These are phyloP conservation scores for Russula sp. DNA, from an alignment of 768 basidiomycete species.

Conservation along the genomic window DNA sequence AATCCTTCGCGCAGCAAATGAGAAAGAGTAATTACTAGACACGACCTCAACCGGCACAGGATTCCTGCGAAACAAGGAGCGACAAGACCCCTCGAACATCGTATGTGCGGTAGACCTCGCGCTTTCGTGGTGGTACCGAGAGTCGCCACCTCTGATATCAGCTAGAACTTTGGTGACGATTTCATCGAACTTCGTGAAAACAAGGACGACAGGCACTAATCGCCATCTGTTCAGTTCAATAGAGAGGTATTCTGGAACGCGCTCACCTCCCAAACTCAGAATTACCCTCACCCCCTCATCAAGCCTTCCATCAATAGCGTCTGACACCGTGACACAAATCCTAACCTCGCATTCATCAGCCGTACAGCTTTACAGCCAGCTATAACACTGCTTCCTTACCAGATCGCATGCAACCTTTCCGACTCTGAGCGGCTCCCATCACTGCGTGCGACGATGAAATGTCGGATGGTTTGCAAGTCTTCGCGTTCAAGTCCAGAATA, in stretches of 20 bases:
- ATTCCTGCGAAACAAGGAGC: not conserved
- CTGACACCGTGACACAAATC: slow-evolving; percentile 3
- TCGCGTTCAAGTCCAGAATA: not conserved
- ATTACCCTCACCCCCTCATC: not conserved
- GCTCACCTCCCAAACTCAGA: not conserved
- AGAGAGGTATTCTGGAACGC: too few species aligned
- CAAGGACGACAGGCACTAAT: slow-evolving; percentile 2
- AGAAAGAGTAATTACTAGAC: not conserved
- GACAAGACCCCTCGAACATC: not conserved
- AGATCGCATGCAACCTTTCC: slow-evolving; percentile 11
- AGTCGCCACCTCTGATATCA: not conserved
- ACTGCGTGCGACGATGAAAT: not conserved
- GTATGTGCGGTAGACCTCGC: not conserved
- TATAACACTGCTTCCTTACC: not conserved
- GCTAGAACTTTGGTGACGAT: not conserved
- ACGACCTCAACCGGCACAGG: not conserved
- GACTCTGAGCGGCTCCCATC: not conserved
- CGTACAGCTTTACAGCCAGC: not conserved
- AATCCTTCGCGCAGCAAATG: not conserved
- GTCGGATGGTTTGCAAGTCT: not conserved
- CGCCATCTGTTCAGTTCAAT: not conserved
- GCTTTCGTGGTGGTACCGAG: not conserved
- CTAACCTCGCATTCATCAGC: not conserved
- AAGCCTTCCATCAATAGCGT: not conserved
- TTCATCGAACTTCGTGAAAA: slow-evolving; percentile 6